Evolutionary conservation across 1,284 basidiomycete genomes (phyloP), one percentile per base, ranked within the genome.

Genomic region (Golubevia sp.): DNA sequence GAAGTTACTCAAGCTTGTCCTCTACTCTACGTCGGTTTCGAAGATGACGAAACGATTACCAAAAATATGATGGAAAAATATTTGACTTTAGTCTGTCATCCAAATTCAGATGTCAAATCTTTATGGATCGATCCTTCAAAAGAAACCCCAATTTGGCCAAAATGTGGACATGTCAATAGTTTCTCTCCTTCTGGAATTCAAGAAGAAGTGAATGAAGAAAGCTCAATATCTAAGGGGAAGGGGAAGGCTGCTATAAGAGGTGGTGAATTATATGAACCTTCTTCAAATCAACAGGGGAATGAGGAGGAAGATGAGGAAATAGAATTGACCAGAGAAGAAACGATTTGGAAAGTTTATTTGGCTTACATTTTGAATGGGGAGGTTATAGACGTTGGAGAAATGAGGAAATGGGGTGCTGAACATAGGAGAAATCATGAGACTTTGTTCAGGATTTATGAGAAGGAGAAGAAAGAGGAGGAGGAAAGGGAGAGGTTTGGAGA

Each of bases 21-120:
- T 1, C 51, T 68, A 18, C 62, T 74, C 38, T 74, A 74, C 24
- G 61, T 76, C 13, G 70, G 72, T 24, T 76, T 76, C 27, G 65
- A 71, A 38, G 74, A 76, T 56, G 74, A 76, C 49, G 74, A 66
- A 24, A 70, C 66, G 44, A 74, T 76, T n/a, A 58, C 57, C n/a
- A 68, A 72, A 54, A 65, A 61, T 48, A 76, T 76, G 74, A 74
- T 74, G 74, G 49, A 68, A 53, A 67, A 72, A 55, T 71, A 76
- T 44, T 49, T 70, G 18, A 59, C 53, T 8, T 64, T 76, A 66
- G 64, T 76, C 44, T 64, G 70, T 55, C 67, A 68, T 61, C 57
- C 63, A 7, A 67, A 67, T 21, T 50, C 62, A 11, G 66, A 73
- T 53, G 70, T 73, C 23, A 67, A 67, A 34, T 66, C 62, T 8